Evolutionary conservation across 176 grass and related monocot genomes (phyloP).

Genomic region (Rhynchospora pubera): DNA sequence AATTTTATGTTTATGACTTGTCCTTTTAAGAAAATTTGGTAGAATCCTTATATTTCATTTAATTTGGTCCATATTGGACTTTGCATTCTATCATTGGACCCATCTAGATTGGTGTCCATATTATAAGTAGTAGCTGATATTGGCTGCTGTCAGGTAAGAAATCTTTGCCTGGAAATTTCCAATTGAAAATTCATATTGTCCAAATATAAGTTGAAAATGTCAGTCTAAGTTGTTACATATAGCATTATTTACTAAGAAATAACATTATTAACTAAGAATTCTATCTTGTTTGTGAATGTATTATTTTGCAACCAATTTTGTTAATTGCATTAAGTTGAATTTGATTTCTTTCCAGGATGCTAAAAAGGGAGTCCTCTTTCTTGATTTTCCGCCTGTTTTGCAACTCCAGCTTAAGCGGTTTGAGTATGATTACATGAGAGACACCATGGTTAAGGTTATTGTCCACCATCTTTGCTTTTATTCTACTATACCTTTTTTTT

Average conservation of each 20-base stretch:
- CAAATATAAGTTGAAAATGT: background rate
- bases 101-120: background rate
- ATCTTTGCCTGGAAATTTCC: background rate
- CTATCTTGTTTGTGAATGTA: background rate
- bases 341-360: conserved; percentile 60
- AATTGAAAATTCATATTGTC: background rate
- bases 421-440: conserved; percentile 83
- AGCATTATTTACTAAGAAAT: background rate
- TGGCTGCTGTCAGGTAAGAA: background rate
- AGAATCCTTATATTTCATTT: background rate
- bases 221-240: background rate
- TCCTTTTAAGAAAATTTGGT: background rate
- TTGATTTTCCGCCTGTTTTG: conserved; percentile 85
- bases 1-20: background rate
- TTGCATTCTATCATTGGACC: background rate
- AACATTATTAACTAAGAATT: background rate
- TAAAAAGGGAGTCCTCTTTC: conserved; percentile 83
- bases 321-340: conserved; percentile 16
- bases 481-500: background rate
- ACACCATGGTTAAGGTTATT: conserved; percentile 84
- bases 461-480: conserved; percentile 12
- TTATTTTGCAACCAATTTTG: conserved; percentile 3
- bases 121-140: background rate
- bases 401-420: conserved; percentile 94
- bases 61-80: background rate